These are phyloP conservation scores for Leucaena leucocephala DNA, from an alignment of 306 rosid species.

Conservation along the genomic window DNA sequence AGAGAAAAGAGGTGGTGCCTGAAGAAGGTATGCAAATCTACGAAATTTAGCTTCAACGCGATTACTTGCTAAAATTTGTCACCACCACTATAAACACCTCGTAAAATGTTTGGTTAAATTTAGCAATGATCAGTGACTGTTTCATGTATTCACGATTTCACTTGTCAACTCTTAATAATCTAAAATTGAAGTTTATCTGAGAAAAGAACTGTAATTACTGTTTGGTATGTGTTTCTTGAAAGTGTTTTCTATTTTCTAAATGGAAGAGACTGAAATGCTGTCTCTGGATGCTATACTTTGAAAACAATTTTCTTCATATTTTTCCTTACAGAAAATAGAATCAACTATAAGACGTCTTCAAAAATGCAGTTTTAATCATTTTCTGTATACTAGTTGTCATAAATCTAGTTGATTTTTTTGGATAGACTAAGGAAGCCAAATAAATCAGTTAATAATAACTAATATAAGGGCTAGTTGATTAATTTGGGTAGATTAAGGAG, in stretches of 20 bases:
- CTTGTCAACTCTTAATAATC: neutral
- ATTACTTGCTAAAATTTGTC: neutral
- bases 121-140: neutral
- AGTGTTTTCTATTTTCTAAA: neutral
- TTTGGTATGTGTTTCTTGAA: neutral
- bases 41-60: constrained; percentile 13
- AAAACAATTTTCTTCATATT: neutral
- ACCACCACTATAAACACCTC: neutral
- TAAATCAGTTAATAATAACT: too few species aligned
- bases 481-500: too few species aligned
- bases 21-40: constrained; percentile 73
- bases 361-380: neutral
- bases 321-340: neutral
- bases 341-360: neutral
- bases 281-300: neutral
- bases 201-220: neutral
- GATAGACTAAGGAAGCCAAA: too few species aligned
- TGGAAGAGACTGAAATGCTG: neutral
- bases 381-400: neutral
- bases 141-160: neutral
- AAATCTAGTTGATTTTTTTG: neutral
- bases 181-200: neutral
- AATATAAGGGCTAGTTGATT: too few species aligned
- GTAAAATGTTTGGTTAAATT: neutral
- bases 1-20: constrained; percentile 57